Evolutionary conservation across 2,329 filamentous ascomycete species (phyloP), one percentile per base, ranked within the genome.

Genomic region (Calonectria leucothoes): DNA sequence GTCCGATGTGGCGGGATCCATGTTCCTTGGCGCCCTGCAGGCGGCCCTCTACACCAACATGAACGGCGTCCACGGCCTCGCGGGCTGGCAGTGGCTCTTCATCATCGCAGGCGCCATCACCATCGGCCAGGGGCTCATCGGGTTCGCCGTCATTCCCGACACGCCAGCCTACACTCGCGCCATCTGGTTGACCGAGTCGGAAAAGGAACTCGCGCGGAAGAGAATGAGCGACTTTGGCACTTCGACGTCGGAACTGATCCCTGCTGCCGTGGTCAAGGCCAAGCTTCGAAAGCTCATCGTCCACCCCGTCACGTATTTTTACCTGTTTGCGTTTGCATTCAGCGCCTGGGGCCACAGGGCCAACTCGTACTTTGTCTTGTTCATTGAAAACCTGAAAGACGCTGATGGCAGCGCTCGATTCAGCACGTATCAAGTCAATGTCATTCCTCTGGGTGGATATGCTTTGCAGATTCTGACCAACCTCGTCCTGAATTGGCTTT

Each of bases 51-150:
- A 87, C 64, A 80, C 81, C 25, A 82, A 84, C 48, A 82, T 88
- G 75, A 83, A 87, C 64, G 84, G 85, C 25, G 83, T 83, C 0
- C 81, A 81, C 20, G 85, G 86, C 0, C 77, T 87, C 4, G 77
- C 78, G 1, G 86, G 86, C 5, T 88, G 86, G 87, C 84, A 85
- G 70, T 88, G 86, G 87, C 80, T 88, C 0, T 88, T 87, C 39
- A 85, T 88, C 42, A 84, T 88, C 31, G 84, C 87, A 2, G 86
- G 87, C 1, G 79, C 82, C 45, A 83, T 86, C 27, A 88, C 87
- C 4, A 83, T 87, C 25, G 78, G 81, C 6, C 82, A 88, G 71
- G 87, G 86, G 7, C 69, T 86, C 17, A 70, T 83, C 10, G 84
- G 85, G 0, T 82, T 85, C 66, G 81, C 88, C 59, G 78, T 85